Base-by-base conservation (phyloP, 2,329 filamentous ascomycete genomes). In the Arachnopeziza araneosa region DNA sequence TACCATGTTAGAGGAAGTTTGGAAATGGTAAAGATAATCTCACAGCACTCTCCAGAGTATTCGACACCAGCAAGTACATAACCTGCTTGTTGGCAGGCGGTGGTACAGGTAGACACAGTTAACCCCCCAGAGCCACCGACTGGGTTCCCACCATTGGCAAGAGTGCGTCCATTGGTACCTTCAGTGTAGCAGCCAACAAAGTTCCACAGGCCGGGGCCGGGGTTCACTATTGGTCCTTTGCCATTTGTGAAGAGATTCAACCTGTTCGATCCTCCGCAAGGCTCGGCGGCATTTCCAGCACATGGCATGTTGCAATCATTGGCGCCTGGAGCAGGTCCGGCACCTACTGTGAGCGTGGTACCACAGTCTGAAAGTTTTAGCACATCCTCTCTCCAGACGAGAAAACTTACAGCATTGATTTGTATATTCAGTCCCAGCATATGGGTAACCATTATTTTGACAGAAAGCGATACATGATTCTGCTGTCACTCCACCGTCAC, bases 381-480 rank as follows among this genome's bases (percentile, higher is more conserved):
- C 36, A 14, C 3, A 19, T 19, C 4, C 36, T 44, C 17, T 44
- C 4, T 14, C 17, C 36, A 4, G 14, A 50, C 4, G 14, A 30
- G 36, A 14, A 44, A 71, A 22, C 63, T 60, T 60, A 66, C 60
- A 67, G 58, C 67, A 69, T 55, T 66, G 57, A 22, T 52, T 22
- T 17, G 55, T 36, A 32, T 65, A 67, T 54, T 69, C 67, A 1
- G 63, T 62, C 0, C 67, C 67, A n/a, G 67, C 66, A 55, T 66
- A 64, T 22, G 61, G 63, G 30, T 56, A 68, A n/a, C 66, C 67
- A 54, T 19, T 21, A 2, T 52, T 63, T 30, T 60, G 60, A 57
- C 67, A 68, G 49, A 60, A 67, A 1, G 56, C 24, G 50, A 67
- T 65, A 51, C 67, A 68, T 12, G 63, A 55, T 24, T 63, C 62